Percentiles rank a stretch among this genome's conserved stretches.
Evolutionary conservation across 163 green algal genomes (phyloP).

Genomic region (Botryococcus braunii): DNA sequence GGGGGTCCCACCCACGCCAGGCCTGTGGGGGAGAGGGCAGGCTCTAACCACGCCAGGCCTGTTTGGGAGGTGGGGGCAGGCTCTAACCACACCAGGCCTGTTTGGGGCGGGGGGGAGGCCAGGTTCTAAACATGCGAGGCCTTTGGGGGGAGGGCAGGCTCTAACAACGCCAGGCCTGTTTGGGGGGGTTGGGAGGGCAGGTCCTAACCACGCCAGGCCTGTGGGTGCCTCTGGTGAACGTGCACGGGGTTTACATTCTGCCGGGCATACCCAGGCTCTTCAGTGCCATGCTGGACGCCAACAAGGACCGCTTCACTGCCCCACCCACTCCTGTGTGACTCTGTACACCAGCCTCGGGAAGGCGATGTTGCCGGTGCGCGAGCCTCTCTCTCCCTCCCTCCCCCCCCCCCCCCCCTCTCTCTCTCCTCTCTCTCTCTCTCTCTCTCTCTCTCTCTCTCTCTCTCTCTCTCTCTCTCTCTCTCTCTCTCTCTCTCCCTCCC

Average conservation of each 20-base stretch:
- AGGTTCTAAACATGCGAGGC: too few species aligned
- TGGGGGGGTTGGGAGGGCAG: constrained; percentile 15
- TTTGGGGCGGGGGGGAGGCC: too few species aligned
- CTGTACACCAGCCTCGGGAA: constrained; percentile 51
- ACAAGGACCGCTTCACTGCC: constrained; percentile 45
- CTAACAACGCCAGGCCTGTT: too few species aligned
- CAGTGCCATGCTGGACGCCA: constrained; percentile 44
- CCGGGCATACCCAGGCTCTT: constrained; percentile 71
- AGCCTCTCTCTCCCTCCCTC: too few species aligned
- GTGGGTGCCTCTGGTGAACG: constrained; percentile 65
- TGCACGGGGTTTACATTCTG: constrained; percentile 53
- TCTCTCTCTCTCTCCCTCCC: neutral
- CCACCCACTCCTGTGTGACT: neutral
- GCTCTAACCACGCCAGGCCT: constrained; percentile 43
- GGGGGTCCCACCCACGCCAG: too few species aligned
- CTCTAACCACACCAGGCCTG: too few species aligned
- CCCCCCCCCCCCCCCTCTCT: neutral
- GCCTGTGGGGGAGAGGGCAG: too few species aligned
- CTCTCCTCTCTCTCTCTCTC: neutral
- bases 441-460: neutral
- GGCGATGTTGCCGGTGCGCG: constrained; percentile 29
- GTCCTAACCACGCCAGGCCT: constrained; percentile 43
- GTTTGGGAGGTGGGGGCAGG: too few species aligned
- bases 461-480: neutral
- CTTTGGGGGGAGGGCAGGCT: too few species aligned